Evolutionary conservation across 2,329 filamentous ascomycete genomes (phyloP).

Genomic region (Cladosporium sp.): DNA sequence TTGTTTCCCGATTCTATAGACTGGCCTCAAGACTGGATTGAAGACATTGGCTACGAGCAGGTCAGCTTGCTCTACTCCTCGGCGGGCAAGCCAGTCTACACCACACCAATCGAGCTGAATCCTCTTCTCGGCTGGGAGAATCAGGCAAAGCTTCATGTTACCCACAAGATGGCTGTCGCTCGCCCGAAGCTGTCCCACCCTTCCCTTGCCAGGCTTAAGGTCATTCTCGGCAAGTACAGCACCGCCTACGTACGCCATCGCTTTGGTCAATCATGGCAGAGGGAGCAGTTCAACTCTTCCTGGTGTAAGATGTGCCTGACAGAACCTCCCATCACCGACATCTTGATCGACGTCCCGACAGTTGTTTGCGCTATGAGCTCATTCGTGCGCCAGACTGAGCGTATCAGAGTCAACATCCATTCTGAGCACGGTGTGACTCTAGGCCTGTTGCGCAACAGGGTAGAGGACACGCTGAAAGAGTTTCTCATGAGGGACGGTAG

Average conservation of each 20-base stretch:
- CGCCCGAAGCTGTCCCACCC: neutral
- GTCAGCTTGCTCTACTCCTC: neutral
- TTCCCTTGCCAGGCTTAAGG: neutral
- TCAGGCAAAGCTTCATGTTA: neutral
- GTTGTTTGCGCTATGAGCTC: neutral
- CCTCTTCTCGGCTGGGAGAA: neutral
- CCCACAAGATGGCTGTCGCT: neutral
- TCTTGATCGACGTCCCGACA: neutral
- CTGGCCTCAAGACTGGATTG: neutral
- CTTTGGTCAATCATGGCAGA: neutral
- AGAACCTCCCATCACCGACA: conserved; percentile 3
- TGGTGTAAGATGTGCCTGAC: conserved; percentile 20
- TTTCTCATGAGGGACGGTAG: neutral
- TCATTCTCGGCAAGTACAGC: neutral
- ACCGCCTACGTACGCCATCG: neutral
- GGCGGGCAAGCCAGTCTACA: neutral
- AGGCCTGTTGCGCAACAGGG: neutral
- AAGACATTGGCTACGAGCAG: neutral
- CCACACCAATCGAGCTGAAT: neutral
- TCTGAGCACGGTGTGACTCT: neutral
- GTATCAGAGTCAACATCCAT: neutral
- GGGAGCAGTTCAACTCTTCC: neutral
- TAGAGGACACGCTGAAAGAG: neutral
- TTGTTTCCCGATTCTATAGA: neutral
- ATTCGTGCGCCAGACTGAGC: neutral